Conservation (phyloP, 768 basidiomycete genomes). For the Kwoniella mangroviensis region DNA sequence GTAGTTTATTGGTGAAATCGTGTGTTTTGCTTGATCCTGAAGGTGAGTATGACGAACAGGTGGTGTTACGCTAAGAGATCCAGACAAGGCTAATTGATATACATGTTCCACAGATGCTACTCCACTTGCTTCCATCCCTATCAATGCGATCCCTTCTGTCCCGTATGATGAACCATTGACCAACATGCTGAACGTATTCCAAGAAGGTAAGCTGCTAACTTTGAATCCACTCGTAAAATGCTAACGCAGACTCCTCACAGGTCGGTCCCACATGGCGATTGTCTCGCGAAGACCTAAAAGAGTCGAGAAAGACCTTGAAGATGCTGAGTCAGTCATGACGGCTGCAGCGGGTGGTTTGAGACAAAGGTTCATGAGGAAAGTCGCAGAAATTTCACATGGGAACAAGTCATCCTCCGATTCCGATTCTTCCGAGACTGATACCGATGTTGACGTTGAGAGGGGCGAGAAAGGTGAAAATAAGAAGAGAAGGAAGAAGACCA, state of each 20-base stretch:
- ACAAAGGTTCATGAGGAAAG: conserved; percentile 73
- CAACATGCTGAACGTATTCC: conserved; percentile 83
- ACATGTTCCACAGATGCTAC: conserved; percentile 67
- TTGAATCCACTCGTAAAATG: not conserved
- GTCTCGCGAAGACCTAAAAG: conserved; percentile 67
- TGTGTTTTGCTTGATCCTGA: conserved; percentile 86
- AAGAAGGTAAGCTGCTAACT: conserved; percentile 64
- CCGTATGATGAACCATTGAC: conserved; percentile 84
- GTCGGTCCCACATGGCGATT: conserved; percentile 88
- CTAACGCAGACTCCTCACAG: conserved; percentile 3
- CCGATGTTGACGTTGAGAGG: conserved; percentile 37
- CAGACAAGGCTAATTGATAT: not conserved
- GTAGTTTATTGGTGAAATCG: conserved; percentile 82
- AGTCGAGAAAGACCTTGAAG: conserved; percentile 60
- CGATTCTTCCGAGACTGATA: conserved; percentile 48
- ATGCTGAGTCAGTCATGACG: conserved; percentile 66
- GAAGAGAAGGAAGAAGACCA: conserved; percentile 38
- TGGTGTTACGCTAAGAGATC: too few relatives aligned
- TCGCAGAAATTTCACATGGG: conserved; percentile 64
- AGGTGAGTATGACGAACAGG: conserved; percentile 59
- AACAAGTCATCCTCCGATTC: conserved; percentile 64
- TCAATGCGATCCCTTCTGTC: conserved; percentile 85
- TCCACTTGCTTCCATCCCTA: conserved; percentile 78
- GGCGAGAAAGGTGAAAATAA: conserved; percentile 42
- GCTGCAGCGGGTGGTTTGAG: conserved; percentile 80